Conservation (phyloP, 2,329 filamentous ascomycete genomes). For the Colletotrichum tamarilloi region DNA sequence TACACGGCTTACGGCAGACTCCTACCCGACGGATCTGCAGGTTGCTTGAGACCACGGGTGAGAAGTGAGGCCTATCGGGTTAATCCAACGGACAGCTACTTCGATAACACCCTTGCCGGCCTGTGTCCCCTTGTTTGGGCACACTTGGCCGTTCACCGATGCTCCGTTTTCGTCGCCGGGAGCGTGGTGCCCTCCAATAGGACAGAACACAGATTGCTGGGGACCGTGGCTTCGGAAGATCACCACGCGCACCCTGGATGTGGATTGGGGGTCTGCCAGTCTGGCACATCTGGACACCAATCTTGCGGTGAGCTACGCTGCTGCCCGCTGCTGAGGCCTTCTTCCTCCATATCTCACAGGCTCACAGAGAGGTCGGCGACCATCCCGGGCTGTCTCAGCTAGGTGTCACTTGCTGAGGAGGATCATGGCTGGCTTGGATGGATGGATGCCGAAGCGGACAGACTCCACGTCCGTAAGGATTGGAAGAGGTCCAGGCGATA, state of each 20-base stretch:
- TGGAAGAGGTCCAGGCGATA: neutral
- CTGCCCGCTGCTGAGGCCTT: neutral
- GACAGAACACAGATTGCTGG: neutral
- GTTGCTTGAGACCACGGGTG: neutral
- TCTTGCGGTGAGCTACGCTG: slow-evolving; percentile 24
- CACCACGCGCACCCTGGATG: slow-evolving; percentile 29
- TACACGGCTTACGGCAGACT: neutral
- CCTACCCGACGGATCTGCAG: neutral
- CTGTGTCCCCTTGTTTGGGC: slow-evolving; percentile 4
- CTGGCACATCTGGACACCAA: neutral
- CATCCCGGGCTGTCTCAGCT: slow-evolving; percentile 21
- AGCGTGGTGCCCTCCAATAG: slow-evolving; percentile 23
- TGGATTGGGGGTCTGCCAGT: slow-evolving; percentile 4
- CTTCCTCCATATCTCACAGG: neutral
- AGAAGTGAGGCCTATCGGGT: slow-evolving; percentile 5
- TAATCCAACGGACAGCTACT: neutral
- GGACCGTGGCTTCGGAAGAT: slow-evolving; percentile 13
- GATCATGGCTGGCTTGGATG: neutral
- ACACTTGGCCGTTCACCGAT: slow-evolving; percentile 5
- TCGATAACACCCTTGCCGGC: neutral
- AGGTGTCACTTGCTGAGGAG: neutral
- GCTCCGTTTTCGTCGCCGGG: slow-evolving; percentile 10
- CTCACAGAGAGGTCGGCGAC: slow-evolving; percentile 1
- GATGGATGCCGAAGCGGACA: too few species aligned
- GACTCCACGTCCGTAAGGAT: neutral